Percentiles rank a stretch among this genome's conserved stretches.
Evolutionary conservation across 2,329 filamentous ascomycete species (phyloP).

Genomic region (Penicillium frequentans): DNA sequence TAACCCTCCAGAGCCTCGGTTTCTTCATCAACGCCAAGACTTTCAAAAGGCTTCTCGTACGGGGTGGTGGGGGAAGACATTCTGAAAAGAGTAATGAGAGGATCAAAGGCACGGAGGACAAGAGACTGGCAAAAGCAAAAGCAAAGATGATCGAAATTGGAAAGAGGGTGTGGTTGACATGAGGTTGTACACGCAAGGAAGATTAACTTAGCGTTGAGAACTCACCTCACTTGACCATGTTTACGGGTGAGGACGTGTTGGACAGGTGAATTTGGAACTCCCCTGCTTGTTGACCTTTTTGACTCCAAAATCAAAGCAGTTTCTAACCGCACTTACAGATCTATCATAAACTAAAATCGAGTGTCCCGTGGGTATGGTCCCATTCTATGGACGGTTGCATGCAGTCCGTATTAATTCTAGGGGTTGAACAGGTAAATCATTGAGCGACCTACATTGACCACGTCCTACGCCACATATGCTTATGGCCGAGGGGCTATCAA

Average conservation of each 20-base stretch:
- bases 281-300: no score
- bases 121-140: neutral
- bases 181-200: neutral
- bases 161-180: neutral
- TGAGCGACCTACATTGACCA: neutral
- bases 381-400: no score
- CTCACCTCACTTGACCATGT: neutral
- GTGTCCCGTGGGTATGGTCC: no score
- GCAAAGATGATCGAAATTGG: neutral
- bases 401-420: no score
- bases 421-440: no score
- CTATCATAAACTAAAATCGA: neutral
- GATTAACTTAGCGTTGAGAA: neutral
- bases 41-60: neutral
- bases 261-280: neutral
- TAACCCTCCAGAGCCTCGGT: slow-evolving; percentile 19
- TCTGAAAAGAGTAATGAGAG: no score
- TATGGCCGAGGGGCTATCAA: neutral
- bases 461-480: neutral
- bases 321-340: no score
- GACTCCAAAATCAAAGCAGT: no score
- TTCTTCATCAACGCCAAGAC: slow-evolving; percentile 13
- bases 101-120: no score
- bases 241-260: neutral
- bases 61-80: neutral